Percentiles rank a stretch among this genome's conserved stretches.
Evolutionary conservation across 495 filamentous ascomycete genomes (phyloP).

Genomic region (Hypoxylon intermedium): DNA sequence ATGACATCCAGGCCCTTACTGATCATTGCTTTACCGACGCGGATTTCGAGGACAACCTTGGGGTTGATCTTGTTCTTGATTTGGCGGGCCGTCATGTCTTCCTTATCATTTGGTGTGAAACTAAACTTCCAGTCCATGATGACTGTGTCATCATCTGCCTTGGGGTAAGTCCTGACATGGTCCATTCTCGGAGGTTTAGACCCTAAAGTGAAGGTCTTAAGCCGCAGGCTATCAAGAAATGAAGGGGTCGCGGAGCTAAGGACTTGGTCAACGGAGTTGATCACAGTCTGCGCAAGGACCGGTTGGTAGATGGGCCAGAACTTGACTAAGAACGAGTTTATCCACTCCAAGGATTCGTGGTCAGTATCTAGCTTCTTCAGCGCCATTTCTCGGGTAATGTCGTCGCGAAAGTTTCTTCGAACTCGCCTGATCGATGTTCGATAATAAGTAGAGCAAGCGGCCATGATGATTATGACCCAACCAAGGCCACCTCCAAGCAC

Average conservation of each 20-base stretch:
- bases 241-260: conserved; percentile 88
- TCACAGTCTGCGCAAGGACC: conserved; percentile 88
- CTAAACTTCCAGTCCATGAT: conserved; percentile 99
- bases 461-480: conserved; percentile 94
- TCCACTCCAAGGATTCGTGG: conserved; percentile 95
- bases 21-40: conserved; percentile 91
- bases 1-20: conserved; percentile 97
- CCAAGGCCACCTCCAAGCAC: conserved; percentile 87
- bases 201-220: conserved; percentile 90
- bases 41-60: conserved; percentile 91
- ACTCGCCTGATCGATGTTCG: conserved; percentile 93
- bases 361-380: conserved; percentile 90
- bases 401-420: conserved; percentile 94
- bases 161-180: conserved; percentile 97
- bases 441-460: conserved; percentile 91
- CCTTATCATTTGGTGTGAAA: conserved; percentile 93
- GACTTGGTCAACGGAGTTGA: conserved; percentile 93
- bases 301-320: conserved; percentile 99
- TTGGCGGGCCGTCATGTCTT: conserved; percentile 89
- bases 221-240: conserved; percentile 89
- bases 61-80: conserved; percentile 95
- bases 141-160: conserved; percentile 91
- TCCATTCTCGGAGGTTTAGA: conserved; percentile 95
- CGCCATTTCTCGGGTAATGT: conserved; percentile 89
- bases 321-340: conserved; percentile 97